These are phyloP conservation scores for Zalerion maritima DNA, from an alignment of 495 filamentous ascomycete species.

Conservation along the genomic window DNA sequence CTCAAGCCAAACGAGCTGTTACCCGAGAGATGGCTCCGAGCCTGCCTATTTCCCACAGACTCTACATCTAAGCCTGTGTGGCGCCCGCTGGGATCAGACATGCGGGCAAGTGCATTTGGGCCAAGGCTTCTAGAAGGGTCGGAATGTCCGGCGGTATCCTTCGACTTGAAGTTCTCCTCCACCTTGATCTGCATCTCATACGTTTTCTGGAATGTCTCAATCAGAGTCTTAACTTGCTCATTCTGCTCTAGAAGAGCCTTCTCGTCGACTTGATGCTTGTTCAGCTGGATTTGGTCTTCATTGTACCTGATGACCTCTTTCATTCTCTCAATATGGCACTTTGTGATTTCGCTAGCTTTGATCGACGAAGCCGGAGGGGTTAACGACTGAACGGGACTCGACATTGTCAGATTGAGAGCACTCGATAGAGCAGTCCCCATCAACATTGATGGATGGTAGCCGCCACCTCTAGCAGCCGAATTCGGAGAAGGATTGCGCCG, in stretches of 20 bases:
- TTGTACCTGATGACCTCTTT: conserved; percentile 24
- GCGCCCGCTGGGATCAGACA: too few relatives aligned
- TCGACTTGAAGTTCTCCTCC: too few relatives aligned
- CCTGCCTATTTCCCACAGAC: too few relatives aligned
- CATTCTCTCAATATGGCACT: conserved; percentile 25
- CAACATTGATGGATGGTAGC: conserved; percentile 2
- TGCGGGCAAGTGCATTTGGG: too few relatives aligned
- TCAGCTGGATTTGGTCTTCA: conserved; percentile 31
- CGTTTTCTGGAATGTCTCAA: conserved; percentile 23
- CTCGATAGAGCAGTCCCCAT: conserved; percentile 7
- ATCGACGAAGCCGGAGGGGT: conserved; percentile 29
- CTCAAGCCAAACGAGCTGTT: too few relatives aligned
- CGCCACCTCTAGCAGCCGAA: conserved; percentile 1
- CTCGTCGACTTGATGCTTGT: conserved; percentile 36
- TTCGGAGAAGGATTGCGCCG: too few relatives aligned
- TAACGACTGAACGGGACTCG: conserved; percentile 2
- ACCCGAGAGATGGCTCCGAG: too few relatives aligned
- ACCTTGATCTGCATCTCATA: conserved; percentile 19
- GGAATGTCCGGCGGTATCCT: too few relatives aligned
- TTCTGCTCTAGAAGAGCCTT: conserved; percentile 19
- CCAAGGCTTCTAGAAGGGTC: too few relatives aligned
- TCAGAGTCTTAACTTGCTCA: conserved; percentile 16
- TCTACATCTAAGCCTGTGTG: too few relatives aligned
- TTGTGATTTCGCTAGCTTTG: conserved; percentile 31
- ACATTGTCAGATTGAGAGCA: background rate